Conservation (phyloP, 2,329 filamentous ascomycete species). For the Penicillium freii region DNA sequence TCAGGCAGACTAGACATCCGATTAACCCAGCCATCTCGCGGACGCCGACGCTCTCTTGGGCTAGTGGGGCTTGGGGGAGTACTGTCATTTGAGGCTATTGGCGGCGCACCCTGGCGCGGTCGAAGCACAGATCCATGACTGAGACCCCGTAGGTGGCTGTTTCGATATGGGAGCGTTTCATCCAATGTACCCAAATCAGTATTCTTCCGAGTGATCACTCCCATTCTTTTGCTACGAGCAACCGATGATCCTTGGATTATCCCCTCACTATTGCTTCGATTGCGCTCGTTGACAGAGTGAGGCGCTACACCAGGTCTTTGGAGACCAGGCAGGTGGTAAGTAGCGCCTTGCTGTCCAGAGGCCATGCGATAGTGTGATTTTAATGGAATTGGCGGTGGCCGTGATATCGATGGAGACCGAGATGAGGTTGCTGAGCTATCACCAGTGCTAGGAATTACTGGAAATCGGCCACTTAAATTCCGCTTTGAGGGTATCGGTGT, state of each 20-base stretch:
- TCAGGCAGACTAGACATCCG: constrained; percentile 59
- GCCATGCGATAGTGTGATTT: constrained; percentile 72
- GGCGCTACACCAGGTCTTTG: constrained; percentile 73
- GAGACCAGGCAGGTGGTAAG: constrained; percentile 46
- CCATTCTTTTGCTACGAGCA: constrained; percentile 58
- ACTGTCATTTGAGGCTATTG: constrained; percentile 30
- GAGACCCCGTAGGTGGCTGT: constrained; percentile 56
- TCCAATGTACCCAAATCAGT: constrained; percentile 55
- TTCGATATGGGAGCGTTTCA: constrained; percentile 51
- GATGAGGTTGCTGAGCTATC: constrained; percentile 65
- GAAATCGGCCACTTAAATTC: constrained; percentile 56
- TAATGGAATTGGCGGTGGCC: constrained; percentile 73
- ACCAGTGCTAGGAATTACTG: constrained; percentile 51
- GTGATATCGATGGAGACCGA: constrained; percentile 64
- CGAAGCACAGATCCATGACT: constrained; percentile 56
- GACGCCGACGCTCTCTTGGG: constrained; percentile 42
- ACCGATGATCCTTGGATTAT: constrained; percentile 49
- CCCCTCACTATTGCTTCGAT: constrained; percentile 62
- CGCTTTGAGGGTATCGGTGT: constrained; percentile 58
- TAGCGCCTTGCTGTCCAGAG: constrained; percentile 41
- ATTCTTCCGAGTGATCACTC: constrained; percentile 57
- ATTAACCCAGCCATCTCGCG: constrained; percentile 47
- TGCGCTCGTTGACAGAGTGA: constrained; percentile 59
- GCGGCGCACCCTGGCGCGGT: constrained; percentile 32
- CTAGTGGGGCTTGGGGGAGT: constrained; percentile 47